Evolutionary conservation across 441 rosid species (phyloP).

Genomic region (Gossypium gossypioides): DNA sequence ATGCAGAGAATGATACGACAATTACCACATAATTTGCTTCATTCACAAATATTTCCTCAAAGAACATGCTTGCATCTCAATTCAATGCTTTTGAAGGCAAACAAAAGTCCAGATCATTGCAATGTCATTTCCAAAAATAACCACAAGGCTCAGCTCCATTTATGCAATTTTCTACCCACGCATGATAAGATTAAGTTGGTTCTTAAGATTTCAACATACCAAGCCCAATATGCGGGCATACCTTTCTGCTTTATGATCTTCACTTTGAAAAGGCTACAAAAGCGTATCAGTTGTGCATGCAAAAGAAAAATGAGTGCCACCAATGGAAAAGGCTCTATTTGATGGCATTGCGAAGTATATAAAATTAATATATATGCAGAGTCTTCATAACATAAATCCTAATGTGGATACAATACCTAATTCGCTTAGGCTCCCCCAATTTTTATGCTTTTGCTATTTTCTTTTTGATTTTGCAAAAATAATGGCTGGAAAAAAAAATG

Average conservation of each 20-base stretch:
- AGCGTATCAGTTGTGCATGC: background rate
- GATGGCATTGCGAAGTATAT: background rate
- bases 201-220: background rate
- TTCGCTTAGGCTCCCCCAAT: background rate
- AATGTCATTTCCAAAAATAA: background rate
- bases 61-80: background rate
- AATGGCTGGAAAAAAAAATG: background rate
- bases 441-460: background rate
- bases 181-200: background rate
- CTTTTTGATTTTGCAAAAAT: background rate
- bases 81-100: background rate
- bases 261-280: background rate
- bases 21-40: background rate
- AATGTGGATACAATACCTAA: background rate
- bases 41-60: background rate
- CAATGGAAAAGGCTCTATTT: background rate
- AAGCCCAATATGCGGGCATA: background rate
- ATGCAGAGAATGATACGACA: background rate
- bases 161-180: background rate
- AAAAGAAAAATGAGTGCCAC: background rate
- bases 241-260: background rate
- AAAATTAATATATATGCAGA: background rate
- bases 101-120: background rate
- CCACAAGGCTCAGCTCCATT: background rate
- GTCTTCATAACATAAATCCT: background rate